A percentile compares a stretch with the other conserved stretches of the same genome.
Conservation (phyloP, 1,139 yeast species). For the Blastobotrys capitulatus region DNA sequence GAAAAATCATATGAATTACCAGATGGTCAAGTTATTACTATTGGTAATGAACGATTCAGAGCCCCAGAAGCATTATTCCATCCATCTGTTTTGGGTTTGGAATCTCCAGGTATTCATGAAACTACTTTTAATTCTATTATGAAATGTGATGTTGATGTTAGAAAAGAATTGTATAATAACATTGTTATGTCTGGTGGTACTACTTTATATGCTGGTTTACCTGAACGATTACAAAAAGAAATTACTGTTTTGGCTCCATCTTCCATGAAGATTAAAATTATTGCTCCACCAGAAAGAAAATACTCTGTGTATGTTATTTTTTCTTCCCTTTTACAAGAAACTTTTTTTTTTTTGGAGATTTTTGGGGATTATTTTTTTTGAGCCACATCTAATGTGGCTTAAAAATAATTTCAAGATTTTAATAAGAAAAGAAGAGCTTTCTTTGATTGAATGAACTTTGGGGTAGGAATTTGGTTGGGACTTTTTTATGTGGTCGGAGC, state of each 20-base stretch:
- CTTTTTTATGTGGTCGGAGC: too few species aligned
- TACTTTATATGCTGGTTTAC: constrained; percentile 99
- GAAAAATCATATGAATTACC: constrained; percentile 99
- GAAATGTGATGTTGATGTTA: constrained; percentile 98
- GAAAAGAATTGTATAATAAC: constrained; percentile 98
- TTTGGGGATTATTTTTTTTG: not conserved
- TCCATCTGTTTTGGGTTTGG: constrained; percentile 95
- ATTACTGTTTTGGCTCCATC: constrained; percentile 99
- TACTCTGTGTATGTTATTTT: constrained; percentile 63
- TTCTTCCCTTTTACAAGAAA: not conserved
- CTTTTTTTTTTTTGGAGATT: not conserved
- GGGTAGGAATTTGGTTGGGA: too few species aligned
- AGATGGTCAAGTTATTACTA: constrained; percentile 98
- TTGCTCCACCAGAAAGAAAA: constrained; percentile 99
- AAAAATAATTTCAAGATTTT: too few species aligned
- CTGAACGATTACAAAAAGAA: constrained; percentile 99
- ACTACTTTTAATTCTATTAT: constrained; percentile 98
- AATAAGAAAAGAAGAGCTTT: too few species aligned
- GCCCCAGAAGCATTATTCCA: constrained; percentile 99
- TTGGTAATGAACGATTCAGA: constrained; percentile 99
- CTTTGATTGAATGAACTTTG: too few species aligned
- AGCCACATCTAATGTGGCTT: too few species aligned
- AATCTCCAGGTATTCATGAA: constrained; percentile 99
- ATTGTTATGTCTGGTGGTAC: constrained; percentile 99
- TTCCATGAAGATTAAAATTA: constrained; percentile 98